Percentiles rank a stretch among this genome's conserved stretches.
Evolutionary conservation across 192 early-diverging fungal genomes (phyloP).

Genomic region (Umbelopsis vinacea): DNA sequence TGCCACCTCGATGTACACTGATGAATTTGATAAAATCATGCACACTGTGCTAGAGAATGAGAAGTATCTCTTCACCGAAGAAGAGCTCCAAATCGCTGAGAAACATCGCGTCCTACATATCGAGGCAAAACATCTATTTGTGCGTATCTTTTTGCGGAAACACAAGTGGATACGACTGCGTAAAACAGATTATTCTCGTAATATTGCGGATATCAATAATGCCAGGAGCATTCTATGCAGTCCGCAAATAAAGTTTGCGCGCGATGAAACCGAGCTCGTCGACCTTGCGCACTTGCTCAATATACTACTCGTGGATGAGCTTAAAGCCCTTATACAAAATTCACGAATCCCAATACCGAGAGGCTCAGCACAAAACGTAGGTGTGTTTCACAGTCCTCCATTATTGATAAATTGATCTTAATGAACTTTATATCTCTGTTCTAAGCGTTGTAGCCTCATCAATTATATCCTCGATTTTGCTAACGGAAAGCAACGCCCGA

Average conservation of each 20-base stretch:
- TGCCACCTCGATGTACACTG: slow-evolving; percentile 48
- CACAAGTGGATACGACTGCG: slow-evolving; percentile 40
- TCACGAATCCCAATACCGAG: background rate
- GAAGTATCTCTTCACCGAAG: slow-evolving; percentile 42
- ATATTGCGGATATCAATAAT: slow-evolving; percentile 12
- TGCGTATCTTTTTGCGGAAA: slow-evolving; percentile 45
- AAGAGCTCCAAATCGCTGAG: slow-evolving; percentile 43
- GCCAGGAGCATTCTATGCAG: background rate
- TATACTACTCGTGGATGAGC: slow-evolving; percentile 36
- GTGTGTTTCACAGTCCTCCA: background rate
- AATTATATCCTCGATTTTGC: background rate
- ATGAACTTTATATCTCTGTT: background rate
- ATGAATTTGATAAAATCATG: slow-evolving; percentile 43
- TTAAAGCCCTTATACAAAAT: slow-evolving; percentile 31
- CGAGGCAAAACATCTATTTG: slow-evolving; percentile 48
- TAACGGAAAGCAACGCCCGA: background rate
- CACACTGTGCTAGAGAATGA: slow-evolving; percentile 49
- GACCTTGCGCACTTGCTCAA: slow-evolving; percentile 28
- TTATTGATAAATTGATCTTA: background rate
- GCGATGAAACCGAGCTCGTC: slow-evolving; percentile 26
- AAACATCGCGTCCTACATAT: slow-evolving; percentile 38
- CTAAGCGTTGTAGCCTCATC: background rate
- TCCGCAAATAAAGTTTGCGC: background rate
- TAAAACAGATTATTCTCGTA: slow-evolving; percentile 30
- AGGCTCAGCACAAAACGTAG: background rate